Conservation (phyloP, 768 basidiomycete species). For the Rhizopogon vinicolor region DNA sequence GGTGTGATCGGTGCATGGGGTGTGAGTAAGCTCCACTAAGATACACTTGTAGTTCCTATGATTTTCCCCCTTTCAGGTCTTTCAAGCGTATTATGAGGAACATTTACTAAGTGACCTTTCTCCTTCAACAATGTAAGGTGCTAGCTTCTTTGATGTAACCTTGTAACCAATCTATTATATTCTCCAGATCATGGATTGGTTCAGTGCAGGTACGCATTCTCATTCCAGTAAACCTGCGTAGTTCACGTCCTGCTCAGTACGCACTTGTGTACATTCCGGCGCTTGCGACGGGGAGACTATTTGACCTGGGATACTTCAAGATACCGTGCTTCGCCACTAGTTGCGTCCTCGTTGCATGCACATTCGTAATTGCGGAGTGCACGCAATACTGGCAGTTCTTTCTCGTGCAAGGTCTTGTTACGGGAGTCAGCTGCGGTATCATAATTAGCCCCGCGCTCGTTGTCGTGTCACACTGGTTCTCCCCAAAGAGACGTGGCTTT, state of each 20-base stretch:
- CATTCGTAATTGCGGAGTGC: slow-evolving; percentile 69
- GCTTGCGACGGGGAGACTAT: slow-evolving; percentile 60
- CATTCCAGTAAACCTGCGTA: background rate
- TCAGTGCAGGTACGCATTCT: slow-evolving; percentile 52
- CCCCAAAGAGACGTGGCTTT: slow-evolving; percentile 43
- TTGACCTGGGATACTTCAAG: slow-evolving; percentile 68
- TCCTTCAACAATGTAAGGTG: slow-evolving; percentile 60
- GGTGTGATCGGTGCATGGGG: slow-evolving; percentile 77
- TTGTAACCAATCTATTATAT: background rate
- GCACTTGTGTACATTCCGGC: slow-evolving; percentile 60
- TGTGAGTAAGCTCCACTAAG: slow-evolving; percentile 32
- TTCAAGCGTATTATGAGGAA: slow-evolving; percentile 68
- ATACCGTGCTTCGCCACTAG: slow-evolving; percentile 45
- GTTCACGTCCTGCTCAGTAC: slow-evolving; percentile 36
- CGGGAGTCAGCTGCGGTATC: slow-evolving; percentile 59
- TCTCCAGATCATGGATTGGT: slow-evolving; percentile 73
- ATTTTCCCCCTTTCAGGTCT: slow-evolving; percentile 39
- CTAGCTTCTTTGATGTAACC: background rate
- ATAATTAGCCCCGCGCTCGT: slow-evolving; percentile 60
- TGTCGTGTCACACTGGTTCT: slow-evolving; percentile 72
- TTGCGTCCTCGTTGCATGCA: slow-evolving; percentile 45
- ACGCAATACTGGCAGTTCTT: slow-evolving; percentile 75
- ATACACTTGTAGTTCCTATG: background rate
- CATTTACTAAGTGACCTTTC: slow-evolving; percentile 42
- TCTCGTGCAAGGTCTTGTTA: slow-evolving; percentile 64